phyloP scores from a whole-genome alignment of 148 eudicot species.

The Bassia scoparia region DNA sequence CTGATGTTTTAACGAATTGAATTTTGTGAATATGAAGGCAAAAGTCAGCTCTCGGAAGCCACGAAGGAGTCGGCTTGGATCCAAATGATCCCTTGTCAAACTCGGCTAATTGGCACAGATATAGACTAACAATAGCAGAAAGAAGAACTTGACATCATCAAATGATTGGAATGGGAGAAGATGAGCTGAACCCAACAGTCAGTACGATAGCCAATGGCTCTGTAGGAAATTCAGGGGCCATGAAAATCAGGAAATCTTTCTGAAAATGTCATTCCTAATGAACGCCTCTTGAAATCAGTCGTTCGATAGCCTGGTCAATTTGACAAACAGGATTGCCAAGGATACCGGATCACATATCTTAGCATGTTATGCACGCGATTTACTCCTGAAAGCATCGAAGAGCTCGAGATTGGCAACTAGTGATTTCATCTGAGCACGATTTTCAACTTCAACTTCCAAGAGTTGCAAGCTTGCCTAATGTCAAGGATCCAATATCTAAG shows the following conservation, averaged over 20 bases:
- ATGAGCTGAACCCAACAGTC: conserved; percentile 33
- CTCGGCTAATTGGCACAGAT: conserved; percentile 41
- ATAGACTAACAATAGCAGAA: conserved; percentile 31
- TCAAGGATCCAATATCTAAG: conserved; percentile 43
- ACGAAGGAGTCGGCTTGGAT: conserved; percentile 64
- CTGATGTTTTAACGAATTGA: too few relatives aligned
- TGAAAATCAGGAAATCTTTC: conserved; percentile 33
- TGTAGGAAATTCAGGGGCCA: conserved; percentile 30
- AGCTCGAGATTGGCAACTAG: conserved; percentile 61
- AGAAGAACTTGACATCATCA: conserved; percentile 34
- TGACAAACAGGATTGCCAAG: conserved; percentile 28
- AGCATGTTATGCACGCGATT: conserved; percentile 38
- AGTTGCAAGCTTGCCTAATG: conserved; percentile 43
- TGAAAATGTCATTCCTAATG: conserved; percentile 27
- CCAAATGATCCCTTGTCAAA: conserved; percentile 41
- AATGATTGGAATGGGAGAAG: conserved; percentile 49
- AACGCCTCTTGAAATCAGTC: conserved; percentile 24
- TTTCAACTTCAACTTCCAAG: conserved; percentile 41
- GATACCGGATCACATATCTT: conserved; percentile 32
- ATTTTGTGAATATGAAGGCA: conserved; percentile 23
- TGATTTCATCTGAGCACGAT: conserved; percentile 72
- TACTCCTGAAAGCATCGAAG: conserved; percentile 50
- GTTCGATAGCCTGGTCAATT: conserved; percentile 15
- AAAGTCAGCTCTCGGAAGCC: conserved; percentile 30
- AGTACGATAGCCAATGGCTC: conserved; percentile 26